These are phyloP conservation scores for Wallacemonas sp. DNA, from an alignment of 208 protist genomes.

Conservation along the genomic window DNA sequence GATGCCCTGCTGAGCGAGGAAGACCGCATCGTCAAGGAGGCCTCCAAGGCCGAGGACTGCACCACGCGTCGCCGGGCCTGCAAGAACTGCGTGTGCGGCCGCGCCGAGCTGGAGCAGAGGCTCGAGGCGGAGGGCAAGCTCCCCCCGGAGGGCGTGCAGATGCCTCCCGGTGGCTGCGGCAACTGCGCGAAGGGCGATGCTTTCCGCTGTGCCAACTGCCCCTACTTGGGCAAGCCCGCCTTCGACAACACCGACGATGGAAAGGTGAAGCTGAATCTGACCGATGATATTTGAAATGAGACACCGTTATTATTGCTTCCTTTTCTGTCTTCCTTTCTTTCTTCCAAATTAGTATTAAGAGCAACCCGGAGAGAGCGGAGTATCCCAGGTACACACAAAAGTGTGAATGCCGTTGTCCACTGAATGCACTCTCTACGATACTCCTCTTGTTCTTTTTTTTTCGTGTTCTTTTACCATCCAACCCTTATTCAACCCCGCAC, in stretches of 20 bases:
- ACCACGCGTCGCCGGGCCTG: conserved; percentile 80
- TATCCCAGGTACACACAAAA: too few species aligned
- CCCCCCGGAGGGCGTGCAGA: conserved; percentile 32
- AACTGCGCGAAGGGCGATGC: conserved; percentile 90
- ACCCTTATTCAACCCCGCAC: too few species aligned
- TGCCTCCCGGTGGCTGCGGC: conserved; percentile 82
- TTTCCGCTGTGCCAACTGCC: conserved; percentile 90
- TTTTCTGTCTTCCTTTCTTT: conserved; percentile 15
- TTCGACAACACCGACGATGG: conserved; percentile 81
- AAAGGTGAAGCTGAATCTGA: conserved; percentile 87
- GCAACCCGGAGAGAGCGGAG: too few species aligned
- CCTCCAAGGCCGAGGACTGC: conserved; percentile 72
- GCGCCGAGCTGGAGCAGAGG: conserved; percentile 68
- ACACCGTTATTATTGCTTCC: not conserved
- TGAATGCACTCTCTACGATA: too few species aligned
- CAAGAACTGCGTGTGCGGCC: conserved; percentile 90
- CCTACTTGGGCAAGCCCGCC: conserved; percentile 85
- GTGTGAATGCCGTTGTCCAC: too few species aligned
- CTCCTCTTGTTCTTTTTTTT: too few species aligned
- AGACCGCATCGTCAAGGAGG: conserved; percentile 60
- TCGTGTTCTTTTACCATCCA: too few species aligned
- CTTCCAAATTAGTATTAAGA: too few species aligned
- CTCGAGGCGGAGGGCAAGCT: conserved; percentile 53
- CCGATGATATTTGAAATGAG: conserved; percentile 61
- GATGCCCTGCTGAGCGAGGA: conserved; percentile 78